Conservation (phyloP, 176 grass and related monocot species). For the Otatea glauca region DNA sequence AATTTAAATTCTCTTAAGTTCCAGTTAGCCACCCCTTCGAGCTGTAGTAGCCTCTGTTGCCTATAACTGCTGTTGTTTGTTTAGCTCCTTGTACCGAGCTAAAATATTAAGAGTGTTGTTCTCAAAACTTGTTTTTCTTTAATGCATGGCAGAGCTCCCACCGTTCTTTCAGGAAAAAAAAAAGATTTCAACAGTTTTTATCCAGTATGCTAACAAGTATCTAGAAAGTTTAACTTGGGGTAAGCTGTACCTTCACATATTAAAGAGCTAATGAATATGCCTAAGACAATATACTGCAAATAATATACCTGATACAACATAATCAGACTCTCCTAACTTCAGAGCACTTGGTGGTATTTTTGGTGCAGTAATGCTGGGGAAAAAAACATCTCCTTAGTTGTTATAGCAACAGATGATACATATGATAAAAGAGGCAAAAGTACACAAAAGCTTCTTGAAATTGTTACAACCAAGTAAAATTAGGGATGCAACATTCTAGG, state of each 20-base stretch:
- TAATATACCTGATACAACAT: slow-evolving; percentile 70
- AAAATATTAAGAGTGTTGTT: too few relatives aligned
- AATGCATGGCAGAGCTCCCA: too few relatives aligned
- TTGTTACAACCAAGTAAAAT: not conserved
- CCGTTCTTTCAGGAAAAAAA: too few relatives aligned
- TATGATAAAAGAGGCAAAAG: not conserved
- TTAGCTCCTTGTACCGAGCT: too few relatives aligned
- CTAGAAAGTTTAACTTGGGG: not conserved
- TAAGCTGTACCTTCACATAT: not conserved
- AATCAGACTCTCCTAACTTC: slow-evolving; percentile 83
- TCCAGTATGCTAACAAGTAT: slow-evolving; percentile 27
- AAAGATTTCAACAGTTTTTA: slow-evolving; percentile 27
- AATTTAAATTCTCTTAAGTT: too few relatives aligned
- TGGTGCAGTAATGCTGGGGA: slow-evolving; percentile 83
- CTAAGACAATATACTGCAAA: not conserved
- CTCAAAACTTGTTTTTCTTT: too few relatives aligned
- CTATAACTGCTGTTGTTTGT: too few relatives aligned
- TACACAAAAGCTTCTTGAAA: slow-evolving; percentile 15
- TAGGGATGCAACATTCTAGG: not conserved
- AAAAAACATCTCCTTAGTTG: slow-evolving; percentile 24
- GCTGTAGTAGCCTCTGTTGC: too few relatives aligned
- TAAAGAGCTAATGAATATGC: slow-evolving; percentile 29
- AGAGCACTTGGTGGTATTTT: slow-evolving; percentile 80
- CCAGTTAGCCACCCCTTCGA: too few relatives aligned
- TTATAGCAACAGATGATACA: slow-evolving; percentile 25